These are phyloP conservation scores for Melampsora larici-populina DNA, from an alignment of 1,284 basidiomycete genomes.

Conservation along the genomic window DNA sequence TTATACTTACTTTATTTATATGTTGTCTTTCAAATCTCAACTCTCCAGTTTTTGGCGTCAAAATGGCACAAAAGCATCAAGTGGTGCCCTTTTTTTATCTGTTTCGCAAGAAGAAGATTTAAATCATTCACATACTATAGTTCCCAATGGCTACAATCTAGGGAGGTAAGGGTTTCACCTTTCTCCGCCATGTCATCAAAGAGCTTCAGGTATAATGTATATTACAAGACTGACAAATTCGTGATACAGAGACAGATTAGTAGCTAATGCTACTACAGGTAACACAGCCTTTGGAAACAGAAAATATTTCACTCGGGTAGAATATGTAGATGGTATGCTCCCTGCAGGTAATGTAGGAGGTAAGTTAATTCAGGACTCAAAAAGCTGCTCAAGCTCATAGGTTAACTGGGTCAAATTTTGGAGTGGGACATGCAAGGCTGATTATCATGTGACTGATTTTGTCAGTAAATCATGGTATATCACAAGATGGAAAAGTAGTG, in stretches of 20 bases:
- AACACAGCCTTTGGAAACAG: neutral
- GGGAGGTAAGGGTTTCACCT: neutral
- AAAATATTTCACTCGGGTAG: neutral
- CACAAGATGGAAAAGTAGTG: conserved; percentile 11
- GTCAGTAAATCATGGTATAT: neutral
- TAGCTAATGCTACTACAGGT: neutral
- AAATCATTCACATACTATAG: neutral
- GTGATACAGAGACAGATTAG: neutral
- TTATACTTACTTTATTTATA: neutral
- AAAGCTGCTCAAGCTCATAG: neutral
- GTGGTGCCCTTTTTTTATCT: neutral
- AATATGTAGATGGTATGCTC: conserved; percentile 1
- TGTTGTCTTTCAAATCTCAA: neutral
- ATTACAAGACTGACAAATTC: neutral
- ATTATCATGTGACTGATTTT: neutral
- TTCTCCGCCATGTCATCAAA: neutral
- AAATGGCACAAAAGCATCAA: neutral
- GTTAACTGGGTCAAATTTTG: neutral
- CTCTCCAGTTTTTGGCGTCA: neutral
- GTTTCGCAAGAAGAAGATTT: neutral
- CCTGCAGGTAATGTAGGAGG: neutral
- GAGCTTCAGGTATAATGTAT: neutral
- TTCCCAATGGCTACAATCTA: neutral
- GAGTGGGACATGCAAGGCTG: neutral
- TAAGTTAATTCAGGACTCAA: neutral